These are phyloP conservation scores for Clathrospora elynae DNA, from an alignment of 2,329 filamentous ascomycete species.

Conservation along the genomic window DNA sequence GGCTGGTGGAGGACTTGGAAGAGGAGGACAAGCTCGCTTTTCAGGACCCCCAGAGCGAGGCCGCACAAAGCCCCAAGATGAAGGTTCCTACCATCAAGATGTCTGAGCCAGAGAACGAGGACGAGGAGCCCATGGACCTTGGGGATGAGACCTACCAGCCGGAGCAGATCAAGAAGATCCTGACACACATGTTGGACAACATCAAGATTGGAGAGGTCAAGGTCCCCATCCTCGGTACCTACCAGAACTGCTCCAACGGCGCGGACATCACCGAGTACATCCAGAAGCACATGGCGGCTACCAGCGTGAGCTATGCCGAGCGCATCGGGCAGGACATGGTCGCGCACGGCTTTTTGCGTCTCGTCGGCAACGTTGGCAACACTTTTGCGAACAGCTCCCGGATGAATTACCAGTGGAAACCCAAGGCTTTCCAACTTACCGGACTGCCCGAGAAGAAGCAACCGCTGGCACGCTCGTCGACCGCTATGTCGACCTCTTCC, in stretches of 20 bases:
- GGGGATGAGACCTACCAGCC: slow-evolving; percentile 85
- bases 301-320: slow-evolving; percentile 88
- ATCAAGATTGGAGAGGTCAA: slow-evolving; percentile 90
- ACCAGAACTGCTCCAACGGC: slow-evolving; percentile 88
- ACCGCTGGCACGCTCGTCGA: slow-evolving; percentile 73
- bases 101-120: slow-evolving; percentile 66
- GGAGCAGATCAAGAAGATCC: slow-evolving; percentile 88
- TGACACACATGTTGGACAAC: slow-evolving; percentile 82
- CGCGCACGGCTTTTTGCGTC: slow-evolving; percentile 79
- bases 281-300: slow-evolving; percentile 82
- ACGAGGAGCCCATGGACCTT: slow-evolving; percentile 86
- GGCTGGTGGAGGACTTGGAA: slow-evolving; percentile 92
- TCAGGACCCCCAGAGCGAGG: slow-evolving; percentile 72
- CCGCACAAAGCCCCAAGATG: slow-evolving; percentile 57
- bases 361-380: slow-evolving; percentile 93
- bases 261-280: slow-evolving; percentile 96
- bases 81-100: slow-evolving; percentile 88
- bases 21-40: slow-evolving; percentile 99
- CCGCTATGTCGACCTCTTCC: slow-evolving; percentile 58
- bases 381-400: slow-evolving; percentile 97
- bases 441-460: slow-evolving; percentile 89
- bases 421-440: slow-evolving; percentile 85
- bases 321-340: slow-evolving; percentile 93
- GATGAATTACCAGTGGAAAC: slow-evolving; percentile 96
- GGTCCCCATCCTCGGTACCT: slow-evolving; percentile 92